Base-by-base conservation (phyloP, 352 stramenopile species). In the Phytophthora tentaculata region DNA sequence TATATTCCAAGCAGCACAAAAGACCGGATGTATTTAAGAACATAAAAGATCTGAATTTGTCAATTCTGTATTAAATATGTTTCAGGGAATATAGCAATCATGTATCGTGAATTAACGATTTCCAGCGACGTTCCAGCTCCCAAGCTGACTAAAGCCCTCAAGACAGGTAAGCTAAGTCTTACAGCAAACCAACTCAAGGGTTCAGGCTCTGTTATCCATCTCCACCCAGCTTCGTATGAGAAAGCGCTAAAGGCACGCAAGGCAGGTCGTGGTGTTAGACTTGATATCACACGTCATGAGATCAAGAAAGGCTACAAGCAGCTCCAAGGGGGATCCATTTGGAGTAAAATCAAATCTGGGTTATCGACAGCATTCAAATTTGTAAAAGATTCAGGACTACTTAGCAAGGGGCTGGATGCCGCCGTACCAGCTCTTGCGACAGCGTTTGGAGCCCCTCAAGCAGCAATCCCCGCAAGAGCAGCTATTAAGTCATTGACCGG, bases 101-200 rank as follows among this genome's bases (percentile, higher is more conserved):
- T 64, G 57, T 64, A 64, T 64, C 57, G 45, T 23, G 57, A 64
- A 26, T 49, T 49, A 14, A 49, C 43, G 43, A 49, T 49, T 24
- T 49, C 43, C 43, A 49, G 43, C n/a, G 43, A 49, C 26, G n/a
- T 49, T 24, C 43, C 43, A 49, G 43, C n/a, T 14, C 8, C 32
- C 32, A 39, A 39, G 32, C 32, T 45, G 39, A 45, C 39, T 16
- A 45, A 45, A 45, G 39, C 39, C 20, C 13, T 45, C 12, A 45
- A 45, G 39, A 45, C 39, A 8, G 39, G 39, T 20, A 45, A 45
- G 13, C 14, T 45, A 20, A 45, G 39, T 45, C 17, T n/a, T 39
- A 39, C 32, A 16, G 32, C 32, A 16, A 14, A 39, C 32, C 32
- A 39, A 16, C 32, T 39, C 32, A 39, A 39, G 10, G 32, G 32